Evolutionary conservation across 1,284 basidiomycete genomes (phyloP).

Genomic region (Moesziomyces sp.): DNA sequence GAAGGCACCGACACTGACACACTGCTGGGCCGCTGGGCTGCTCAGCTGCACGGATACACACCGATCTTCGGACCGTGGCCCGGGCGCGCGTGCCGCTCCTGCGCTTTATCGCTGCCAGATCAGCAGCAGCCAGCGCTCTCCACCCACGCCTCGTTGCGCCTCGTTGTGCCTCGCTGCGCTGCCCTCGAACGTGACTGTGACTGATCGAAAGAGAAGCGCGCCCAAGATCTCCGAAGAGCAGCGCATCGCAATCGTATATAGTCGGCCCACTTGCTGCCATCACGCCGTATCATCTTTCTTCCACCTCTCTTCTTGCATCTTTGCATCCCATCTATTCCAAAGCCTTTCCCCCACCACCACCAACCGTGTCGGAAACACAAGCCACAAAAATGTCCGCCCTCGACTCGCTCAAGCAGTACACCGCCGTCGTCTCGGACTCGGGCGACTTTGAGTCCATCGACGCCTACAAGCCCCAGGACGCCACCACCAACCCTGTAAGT

Average conservation of each 20-base stretch:
- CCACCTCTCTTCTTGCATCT: conserved; percentile 7
- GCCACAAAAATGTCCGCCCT: conserved; percentile 51
- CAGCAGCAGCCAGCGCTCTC: not conserved
- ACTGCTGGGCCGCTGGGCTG: too few relatives aligned
- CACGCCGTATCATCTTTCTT: not conserved
- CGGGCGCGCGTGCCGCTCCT: conserved; percentile 17
- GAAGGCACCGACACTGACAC: too few relatives aligned
- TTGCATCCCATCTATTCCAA: not conserved
- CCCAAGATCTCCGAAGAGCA: conserved; percentile 6
- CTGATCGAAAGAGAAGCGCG: not conserved
- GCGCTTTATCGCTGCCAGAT: not conserved
- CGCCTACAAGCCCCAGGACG: conserved; percentile 68
- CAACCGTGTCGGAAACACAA: not conserved
- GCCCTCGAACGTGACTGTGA: too few relatives aligned
- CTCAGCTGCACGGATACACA: too few relatives aligned
- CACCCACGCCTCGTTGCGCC: not conserved
- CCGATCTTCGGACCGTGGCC: conserved; percentile 28
- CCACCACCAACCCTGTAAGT: conserved; percentile 67
- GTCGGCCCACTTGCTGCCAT: not conserved
- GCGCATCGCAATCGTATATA: conserved; percentile 5
- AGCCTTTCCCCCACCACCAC: too few relatives aligned
- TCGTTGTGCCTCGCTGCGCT: too few relatives aligned
- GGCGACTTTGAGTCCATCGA: conserved; percentile 67
- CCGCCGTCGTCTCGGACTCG: conserved; percentile 66
- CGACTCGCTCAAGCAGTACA: conserved; percentile 66